Conservation (phyloP, 2,329 filamentous ascomycete species). For the Trichoderma sp. region DNA sequence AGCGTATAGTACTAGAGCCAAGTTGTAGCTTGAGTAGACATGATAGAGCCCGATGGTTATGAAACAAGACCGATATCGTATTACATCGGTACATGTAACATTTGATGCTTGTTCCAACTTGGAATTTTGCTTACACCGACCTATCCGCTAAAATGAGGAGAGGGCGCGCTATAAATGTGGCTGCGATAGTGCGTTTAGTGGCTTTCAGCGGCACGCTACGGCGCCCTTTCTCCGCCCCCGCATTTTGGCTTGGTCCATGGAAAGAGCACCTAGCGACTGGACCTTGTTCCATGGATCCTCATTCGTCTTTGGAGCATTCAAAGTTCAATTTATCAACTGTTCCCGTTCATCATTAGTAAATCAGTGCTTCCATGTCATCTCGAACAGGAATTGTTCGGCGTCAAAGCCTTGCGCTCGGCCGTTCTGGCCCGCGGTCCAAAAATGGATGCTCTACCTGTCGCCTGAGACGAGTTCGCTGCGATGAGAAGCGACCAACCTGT, state of each 20-base stretch:
- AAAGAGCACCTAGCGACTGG: not conserved
- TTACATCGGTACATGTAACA: not conserved
- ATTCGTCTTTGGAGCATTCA: not conserved
- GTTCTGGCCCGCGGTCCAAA: not conserved
- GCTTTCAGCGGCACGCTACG: not conserved
- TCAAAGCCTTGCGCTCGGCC: slow-evolving; percentile 2
- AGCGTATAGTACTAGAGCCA: not conserved
- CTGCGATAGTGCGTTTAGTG: not conserved
- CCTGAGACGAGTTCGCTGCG: slow-evolving; percentile 3
- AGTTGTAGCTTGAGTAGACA: not conserved
- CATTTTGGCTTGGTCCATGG: not conserved
- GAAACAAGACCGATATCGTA: not conserved
- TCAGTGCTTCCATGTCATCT: not conserved
- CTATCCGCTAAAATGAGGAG: not conserved
- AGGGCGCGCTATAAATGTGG: not conserved
- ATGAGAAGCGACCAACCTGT: slow-evolving; percentile 1
- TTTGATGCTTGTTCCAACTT: too few species aligned
- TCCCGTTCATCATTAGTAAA: not conserved
- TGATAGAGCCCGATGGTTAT: too few species aligned
- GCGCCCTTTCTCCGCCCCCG: not conserved
- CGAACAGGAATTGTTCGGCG: not conserved
- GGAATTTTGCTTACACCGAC: not conserved
- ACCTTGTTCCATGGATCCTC: not conserved
- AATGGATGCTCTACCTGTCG: slow-evolving; percentile 11
- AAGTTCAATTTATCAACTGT: not conserved